phyloP scores from a whole-genome alignment of 208 protist species.

The Leishmania tarentolae region DNA sequence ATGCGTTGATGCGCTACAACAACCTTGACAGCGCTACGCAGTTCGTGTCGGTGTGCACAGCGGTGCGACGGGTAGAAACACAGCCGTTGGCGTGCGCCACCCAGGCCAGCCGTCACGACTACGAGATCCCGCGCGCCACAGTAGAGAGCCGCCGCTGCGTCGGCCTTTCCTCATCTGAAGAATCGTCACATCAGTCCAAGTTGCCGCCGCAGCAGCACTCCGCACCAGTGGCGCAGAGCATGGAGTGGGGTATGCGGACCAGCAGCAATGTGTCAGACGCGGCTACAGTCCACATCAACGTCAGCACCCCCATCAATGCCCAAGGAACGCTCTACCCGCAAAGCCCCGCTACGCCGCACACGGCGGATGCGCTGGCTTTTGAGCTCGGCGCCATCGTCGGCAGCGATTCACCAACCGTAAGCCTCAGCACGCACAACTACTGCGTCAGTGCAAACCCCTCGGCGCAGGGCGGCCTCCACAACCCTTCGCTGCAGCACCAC shows the following conservation, averaged over 20 bases:
- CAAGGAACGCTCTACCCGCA: constrained; percentile 17
- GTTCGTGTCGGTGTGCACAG: constrained; percentile 85
- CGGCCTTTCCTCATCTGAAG: not conserved
- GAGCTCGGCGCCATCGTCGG: constrained; percentile 20
- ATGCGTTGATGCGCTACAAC: constrained; percentile 81
- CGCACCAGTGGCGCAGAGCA: not conserved
- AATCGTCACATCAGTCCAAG: not conserved
- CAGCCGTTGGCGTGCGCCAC: constrained; percentile 8
- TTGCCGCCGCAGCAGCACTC: not conserved
- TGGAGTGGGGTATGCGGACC: constrained; percentile 5
- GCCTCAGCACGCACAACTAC: not conserved
- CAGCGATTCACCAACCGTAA: not conserved
- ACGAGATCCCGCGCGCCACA: not conserved
- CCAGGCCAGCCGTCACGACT: not conserved
- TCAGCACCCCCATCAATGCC: constrained; percentile 14
- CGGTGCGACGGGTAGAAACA: constrained; percentile 58
- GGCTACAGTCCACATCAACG: constrained; percentile 8
- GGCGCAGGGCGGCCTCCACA: not conserved
- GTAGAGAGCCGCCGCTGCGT: not conserved
- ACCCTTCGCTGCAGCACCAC: constrained; percentile 7
- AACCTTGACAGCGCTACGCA: constrained; percentile 62
- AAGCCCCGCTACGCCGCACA: constrained; percentile 12
- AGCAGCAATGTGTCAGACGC: constrained; percentile 21
- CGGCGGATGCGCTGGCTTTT: constrained; percentile 10
- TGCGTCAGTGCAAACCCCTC: not conserved